Base-by-base conservation (phyloP, 73 alveolate species). In the Paramecium pentaurelia region DNA sequence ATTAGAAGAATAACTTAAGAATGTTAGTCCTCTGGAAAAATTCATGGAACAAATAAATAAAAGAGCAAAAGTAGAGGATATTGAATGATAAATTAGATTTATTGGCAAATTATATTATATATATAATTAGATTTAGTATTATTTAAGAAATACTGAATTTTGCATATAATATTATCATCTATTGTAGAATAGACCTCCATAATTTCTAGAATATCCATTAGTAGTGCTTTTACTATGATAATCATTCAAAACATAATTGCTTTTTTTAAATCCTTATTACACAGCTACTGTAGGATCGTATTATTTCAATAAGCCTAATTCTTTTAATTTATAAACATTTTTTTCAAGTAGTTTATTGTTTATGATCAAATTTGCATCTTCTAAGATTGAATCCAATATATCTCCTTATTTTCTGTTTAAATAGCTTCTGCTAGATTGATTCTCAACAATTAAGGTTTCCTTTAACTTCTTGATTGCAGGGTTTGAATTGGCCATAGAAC, bases 141-240 rank as follows among this genome's bases (percentile, higher is more conserved):
- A 54, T 54, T 54, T 49, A 54, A 54, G 11, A 18, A 54, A 54
- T 54, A 54, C 6, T 54, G 70, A 54, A 54, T 54, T 54, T 54
- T 54, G 70, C 12, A 54, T 54, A 54, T 73, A 37, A 36, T 20
- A 14, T 73, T 22, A 80, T 80, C 91, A 80, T 80, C 91, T 80
- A 80, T 80, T 80, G 58, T 80, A 80, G 58, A 80, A 80, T 47
- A 80, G 34, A 27, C 91, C 91, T 20, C 91, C 91, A 47, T 80
- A 80, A 80, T 80, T 80, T 27, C 91, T 80, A 10, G 91, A 42
- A 47, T 80, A 80, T 10, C 91, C 91, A 80, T 80, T 80, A 9
- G 91, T 80, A 44, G 91, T 80, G 27, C 91, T 80, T 47, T 80
- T 80, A 47, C 58, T 80, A 47, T 80, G 91, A 80, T 80, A 80